These are phyloP conservation scores for Xylariomycetidae sp. DNA, from an alignment of 2,329 filamentous ascomycete genomes.

Conservation along the genomic window DNA sequence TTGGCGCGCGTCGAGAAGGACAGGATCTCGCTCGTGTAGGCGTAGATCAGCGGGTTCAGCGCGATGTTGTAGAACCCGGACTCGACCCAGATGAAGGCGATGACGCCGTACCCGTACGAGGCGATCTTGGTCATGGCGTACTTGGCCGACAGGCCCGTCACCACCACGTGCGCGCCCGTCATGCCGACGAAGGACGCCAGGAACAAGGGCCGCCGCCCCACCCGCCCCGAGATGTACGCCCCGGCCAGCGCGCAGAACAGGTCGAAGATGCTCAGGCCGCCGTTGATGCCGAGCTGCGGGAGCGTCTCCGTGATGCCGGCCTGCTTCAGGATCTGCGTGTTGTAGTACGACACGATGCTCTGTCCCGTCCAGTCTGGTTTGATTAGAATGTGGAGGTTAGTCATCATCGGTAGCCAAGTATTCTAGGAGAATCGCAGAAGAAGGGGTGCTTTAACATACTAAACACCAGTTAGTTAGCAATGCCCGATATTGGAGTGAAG, in stretches of 20 bases:
- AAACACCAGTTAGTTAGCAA: too few species aligned
- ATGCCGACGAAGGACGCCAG: conserved; percentile 14
- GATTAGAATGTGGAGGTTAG: too few species aligned
- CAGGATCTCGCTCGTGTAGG: conserved; percentile 27
- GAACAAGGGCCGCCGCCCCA: conserved; percentile 19
- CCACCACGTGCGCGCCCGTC: conserved; percentile 7
- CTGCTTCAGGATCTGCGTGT: conserved; percentile 25
- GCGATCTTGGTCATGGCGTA: conserved; percentile 7
- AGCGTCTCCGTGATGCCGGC: conserved; percentile 27
- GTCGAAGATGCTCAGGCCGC: conserved; percentile 14
- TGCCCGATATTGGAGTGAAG: too few species aligned
- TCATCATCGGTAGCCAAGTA: too few species aligned
- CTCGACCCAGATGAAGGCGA: conserved; percentile 30
- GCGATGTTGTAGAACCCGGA: conserved; percentile 29
- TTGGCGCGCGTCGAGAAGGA: conserved; percentile 17
- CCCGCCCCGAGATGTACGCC: conserved; percentile 8
- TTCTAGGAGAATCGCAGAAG: too few species aligned
- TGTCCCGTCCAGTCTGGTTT: conserved; percentile 40
- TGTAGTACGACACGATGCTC: conserved; percentile 32
- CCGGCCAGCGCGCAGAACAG: conserved; percentile 1
- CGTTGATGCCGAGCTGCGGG: conserved; percentile 30
- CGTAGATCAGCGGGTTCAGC: conserved; percentile 24
- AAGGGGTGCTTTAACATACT: too few species aligned
- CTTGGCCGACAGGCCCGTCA: conserved; percentile 9
- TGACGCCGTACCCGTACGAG: conserved; percentile 17